These are phyloP conservation scores for Ogataea paradorogensis DNA, from an alignment of 805 yeast species.

Conservation along the genomic window DNA sequence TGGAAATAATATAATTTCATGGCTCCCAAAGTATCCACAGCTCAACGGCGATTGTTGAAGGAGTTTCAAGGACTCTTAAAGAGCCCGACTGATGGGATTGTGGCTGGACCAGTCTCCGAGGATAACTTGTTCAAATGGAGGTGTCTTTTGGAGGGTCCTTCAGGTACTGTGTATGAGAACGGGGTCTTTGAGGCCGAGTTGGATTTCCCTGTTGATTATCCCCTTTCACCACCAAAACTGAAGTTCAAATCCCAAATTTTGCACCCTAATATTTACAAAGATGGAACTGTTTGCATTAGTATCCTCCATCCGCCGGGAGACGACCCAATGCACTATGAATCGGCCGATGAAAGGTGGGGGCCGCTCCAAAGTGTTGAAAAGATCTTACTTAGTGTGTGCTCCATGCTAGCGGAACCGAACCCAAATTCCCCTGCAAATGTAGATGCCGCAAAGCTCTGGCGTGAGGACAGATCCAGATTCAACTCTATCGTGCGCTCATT, in stretches of 20 bases:
- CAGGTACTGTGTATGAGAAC: constrained; percentile 50
- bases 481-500: constrained; percentile 61
- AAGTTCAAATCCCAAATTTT: constrained; percentile 72
- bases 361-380: constrained; percentile 98
- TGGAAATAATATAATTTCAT: constrained; percentile 5
- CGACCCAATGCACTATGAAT: constrained; percentile 93
- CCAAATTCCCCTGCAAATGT: constrained; percentile 93
- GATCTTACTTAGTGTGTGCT: constrained; percentile 85
- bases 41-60: constrained; percentile 81
- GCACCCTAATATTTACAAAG: constrained; percentile 92
- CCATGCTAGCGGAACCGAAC: constrained; percentile 97
- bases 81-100: constrained; percentile 92
- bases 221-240: constrained; percentile 59
- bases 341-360: constrained; percentile 96
- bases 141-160: constrained; percentile 53
- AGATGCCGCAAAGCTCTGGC: constrained; percentile 81
- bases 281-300: constrained; percentile 94
- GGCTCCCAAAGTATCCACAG: constrained; percentile 39
- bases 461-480: constrained; percentile 74
- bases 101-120: constrained; percentile 85
- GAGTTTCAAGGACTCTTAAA: constrained; percentile 83
- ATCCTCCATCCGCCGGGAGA: constrained; percentile 96
- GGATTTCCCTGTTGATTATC: constrained; percentile 49
- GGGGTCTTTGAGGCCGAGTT: constrained; percentile 55
- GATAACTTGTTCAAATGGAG: constrained; percentile 51